phyloP scores from a whole-genome alignment of 345 rosid genomes.

The Populus pruinosa region DNA sequence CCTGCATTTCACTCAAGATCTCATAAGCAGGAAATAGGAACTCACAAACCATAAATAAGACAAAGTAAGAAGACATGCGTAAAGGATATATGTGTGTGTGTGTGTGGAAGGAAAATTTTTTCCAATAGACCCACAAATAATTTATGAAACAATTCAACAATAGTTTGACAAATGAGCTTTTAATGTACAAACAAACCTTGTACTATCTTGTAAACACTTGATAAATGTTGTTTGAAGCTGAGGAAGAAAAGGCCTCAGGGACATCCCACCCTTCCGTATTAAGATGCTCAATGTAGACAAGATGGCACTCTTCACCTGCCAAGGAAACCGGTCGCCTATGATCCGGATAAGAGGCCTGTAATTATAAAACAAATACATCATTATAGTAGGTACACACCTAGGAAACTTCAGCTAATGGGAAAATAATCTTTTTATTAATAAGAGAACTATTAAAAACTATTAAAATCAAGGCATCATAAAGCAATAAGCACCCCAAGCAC shows the following conservation, averaged over 20 bases:
- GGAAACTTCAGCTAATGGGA: background rate
- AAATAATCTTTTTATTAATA: too few species aligned
- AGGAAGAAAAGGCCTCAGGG: slow-evolving; percentile 93
- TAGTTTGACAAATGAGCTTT: background rate
- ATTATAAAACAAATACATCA: slow-evolving; percentile 10
- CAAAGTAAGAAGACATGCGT: background rate
- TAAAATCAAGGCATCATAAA: background rate
- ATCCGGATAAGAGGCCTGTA: slow-evolving; percentile 96
- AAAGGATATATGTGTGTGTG: background rate
- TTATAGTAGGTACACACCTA: background rate
- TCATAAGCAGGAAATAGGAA: slow-evolving; percentile 2
- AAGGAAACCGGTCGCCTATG: slow-evolving; percentile 94
- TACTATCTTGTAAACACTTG: slow-evolving; percentile 85
- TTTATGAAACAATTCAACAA: background rate
- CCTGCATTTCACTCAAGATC: slow-evolving; percentile 43
- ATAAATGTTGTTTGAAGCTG: slow-evolving; percentile 97
- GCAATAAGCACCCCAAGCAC: background rate
- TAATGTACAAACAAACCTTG: slow-evolving; percentile 50
- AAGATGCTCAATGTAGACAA: slow-evolving; percentile 74
- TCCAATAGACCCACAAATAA: background rate
- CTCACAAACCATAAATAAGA: background rate
- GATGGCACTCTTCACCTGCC: slow-evolving; percentile 99
- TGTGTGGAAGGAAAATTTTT: background rate
- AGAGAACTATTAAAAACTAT: background rate
- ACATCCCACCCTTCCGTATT: slow-evolving; percentile 81